These are phyloP conservation scores for Blakeslea trispora DNA, from an alignment of 371 early-diverging fungal species.

Conservation along the genomic window DNA sequence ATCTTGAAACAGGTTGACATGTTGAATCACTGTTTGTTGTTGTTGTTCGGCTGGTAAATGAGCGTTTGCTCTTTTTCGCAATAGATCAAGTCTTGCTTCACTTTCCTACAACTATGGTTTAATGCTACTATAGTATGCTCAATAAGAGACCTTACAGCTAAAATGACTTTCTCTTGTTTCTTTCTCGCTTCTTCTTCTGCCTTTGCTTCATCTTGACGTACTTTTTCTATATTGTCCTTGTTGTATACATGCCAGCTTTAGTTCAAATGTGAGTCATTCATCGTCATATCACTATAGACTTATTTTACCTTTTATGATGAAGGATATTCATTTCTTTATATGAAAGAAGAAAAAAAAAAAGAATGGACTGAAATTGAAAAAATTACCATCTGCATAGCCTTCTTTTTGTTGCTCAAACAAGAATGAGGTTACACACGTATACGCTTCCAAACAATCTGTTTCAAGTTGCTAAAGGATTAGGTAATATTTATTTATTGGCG, in stretches of 20 bases:
- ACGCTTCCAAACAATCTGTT: not conserved
- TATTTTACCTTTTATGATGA: slow-evolving; percentile 73
- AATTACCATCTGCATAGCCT: not conserved
- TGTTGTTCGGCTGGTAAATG: slow-evolving; percentile 3
- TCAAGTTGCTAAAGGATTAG: not conserved
- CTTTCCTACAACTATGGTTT: slow-evolving; percentile 49
- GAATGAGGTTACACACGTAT: no score
- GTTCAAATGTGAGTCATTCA: no score
- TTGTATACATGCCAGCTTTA: slow-evolving; percentile 79
- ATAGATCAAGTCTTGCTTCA: slow-evolving; percentile 53
- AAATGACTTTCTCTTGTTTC: slow-evolving; percentile 41
- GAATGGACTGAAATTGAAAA: not conserved
- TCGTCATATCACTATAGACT: no score
- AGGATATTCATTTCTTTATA: slow-evolving; percentile 62
- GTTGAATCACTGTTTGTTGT: not conserved
- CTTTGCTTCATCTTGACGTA: slow-evolving; percentile 69
- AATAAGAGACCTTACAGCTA: slow-evolving; percentile 48
- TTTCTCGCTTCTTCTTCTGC: slow-evolving; percentile 54
- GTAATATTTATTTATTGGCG: slow-evolving; percentile 4
- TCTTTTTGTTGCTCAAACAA: no score
- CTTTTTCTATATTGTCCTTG: slow-evolving; percentile 69
- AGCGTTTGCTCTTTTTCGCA: slow-evolving; percentile 51
- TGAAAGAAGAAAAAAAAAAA: slow-evolving; percentile 6
- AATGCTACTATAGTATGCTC: not conserved
- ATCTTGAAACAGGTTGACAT: slow-evolving; percentile 64